Percentiles rank a stretch among this genome's conserved stretches.
These are phyloP conservation scores for Xylaria flabelliformis DNA, from an alignment of 495 filamentous ascomycete species.

Conservation along the genomic window DNA sequence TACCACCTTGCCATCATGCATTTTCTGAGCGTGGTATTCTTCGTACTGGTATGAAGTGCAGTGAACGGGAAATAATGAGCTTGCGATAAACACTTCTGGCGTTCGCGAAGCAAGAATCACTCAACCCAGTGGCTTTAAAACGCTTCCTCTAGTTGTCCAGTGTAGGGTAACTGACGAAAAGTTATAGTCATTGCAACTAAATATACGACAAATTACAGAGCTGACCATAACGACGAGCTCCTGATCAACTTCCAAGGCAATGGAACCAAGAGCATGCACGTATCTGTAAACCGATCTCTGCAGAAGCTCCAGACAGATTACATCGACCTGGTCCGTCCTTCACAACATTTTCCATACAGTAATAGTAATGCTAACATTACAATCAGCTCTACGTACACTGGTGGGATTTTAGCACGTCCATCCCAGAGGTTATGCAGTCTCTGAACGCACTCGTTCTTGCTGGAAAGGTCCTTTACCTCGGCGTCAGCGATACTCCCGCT, in stretches of 20 bases:
- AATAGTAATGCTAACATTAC: not conserved
- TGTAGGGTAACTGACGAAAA: slow-evolving; percentile 8
- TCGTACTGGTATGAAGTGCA: not conserved
- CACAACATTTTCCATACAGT: not conserved
- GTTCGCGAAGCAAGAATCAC: not conserved
- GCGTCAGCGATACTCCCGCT: slow-evolving; percentile 72
- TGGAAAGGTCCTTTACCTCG: slow-evolving; percentile 75
- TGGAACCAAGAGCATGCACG: slow-evolving; percentile 62
- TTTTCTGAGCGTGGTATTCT: not conserved
- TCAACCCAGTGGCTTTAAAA: not conserved
- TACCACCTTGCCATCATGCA: not conserved
- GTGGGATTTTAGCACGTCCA: slow-evolving; percentile 68
- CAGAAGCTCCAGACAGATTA: slow-evolving; percentile 69
- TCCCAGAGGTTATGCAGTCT: slow-evolving; percentile 73
- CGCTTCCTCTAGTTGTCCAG: not conserved
- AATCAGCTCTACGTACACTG: slow-evolving; percentile 63
- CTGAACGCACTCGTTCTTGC: slow-evolving; percentile 63
- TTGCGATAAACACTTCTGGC: not conserved
- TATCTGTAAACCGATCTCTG: slow-evolving; percentile 60
- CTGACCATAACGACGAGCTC: slow-evolving; percentile 49
- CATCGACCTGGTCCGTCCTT: slow-evolving; percentile 60
- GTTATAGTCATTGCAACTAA: slow-evolving; percentile 71
- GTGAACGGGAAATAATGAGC: not conserved
- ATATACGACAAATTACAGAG: slow-evolving; percentile 59
- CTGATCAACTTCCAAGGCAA: slow-evolving; percentile 67